Evolutionary conservation across 2,329 filamentous ascomycete species (phyloP).

Genomic region (Escovopsis sp.): DNA sequence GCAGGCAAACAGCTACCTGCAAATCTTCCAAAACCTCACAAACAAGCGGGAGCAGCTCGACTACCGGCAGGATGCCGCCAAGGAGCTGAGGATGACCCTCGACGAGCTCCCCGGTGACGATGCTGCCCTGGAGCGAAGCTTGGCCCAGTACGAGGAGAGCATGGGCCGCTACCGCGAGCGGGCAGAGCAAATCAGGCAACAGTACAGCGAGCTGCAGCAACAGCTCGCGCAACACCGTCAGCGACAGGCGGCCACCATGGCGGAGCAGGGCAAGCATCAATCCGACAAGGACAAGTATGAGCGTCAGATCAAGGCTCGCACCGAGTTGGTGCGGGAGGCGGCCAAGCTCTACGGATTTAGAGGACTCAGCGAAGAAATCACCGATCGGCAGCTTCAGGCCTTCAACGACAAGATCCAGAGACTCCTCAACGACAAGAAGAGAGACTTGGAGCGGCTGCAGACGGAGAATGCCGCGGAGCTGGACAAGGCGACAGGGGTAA

Average conservation of each 20-base stretch:
- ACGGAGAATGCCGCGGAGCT: slow-evolving; percentile 61
- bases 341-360: slow-evolving; percentile 66
- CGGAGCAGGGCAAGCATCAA: slow-evolving; percentile 62
- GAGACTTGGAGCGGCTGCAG: slow-evolving; percentile 59
- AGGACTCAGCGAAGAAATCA: slow-evolving; percentile 68
- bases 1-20: slow-evolving; percentile 58
- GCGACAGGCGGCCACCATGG: slow-evolving; percentile 36
- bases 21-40: slow-evolving; percentile 59
- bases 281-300: slow-evolving; percentile 83
- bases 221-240: slow-evolving; percentile 30
- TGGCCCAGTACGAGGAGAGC: slow-evolving; percentile 65
- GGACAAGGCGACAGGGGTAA: slow-evolving; percentile 52
- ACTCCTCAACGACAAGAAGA: slow-evolving; percentile 63
- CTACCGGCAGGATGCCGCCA: slow-evolving; percentile 54
- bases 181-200: slow-evolving; percentile 44
- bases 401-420: slow-evolving; percentile 70
- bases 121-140: slow-evolving; percentile 52
- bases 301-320: slow-evolving; percentile 56
- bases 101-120: slow-evolving; percentile 69
- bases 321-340: slow-evolving; percentile 62
- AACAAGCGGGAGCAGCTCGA: slow-evolving; percentile 63
- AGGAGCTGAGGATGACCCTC: slow-evolving; percentile 56
- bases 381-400: slow-evolving; percentile 55
- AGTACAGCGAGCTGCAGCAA: slow-evolving; percentile 50
- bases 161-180: slow-evolving; percentile 52